Conservation (phyloP, 2,329 filamentous ascomycete genomes). For the Proliferodiscus dingleyae region DNA sequence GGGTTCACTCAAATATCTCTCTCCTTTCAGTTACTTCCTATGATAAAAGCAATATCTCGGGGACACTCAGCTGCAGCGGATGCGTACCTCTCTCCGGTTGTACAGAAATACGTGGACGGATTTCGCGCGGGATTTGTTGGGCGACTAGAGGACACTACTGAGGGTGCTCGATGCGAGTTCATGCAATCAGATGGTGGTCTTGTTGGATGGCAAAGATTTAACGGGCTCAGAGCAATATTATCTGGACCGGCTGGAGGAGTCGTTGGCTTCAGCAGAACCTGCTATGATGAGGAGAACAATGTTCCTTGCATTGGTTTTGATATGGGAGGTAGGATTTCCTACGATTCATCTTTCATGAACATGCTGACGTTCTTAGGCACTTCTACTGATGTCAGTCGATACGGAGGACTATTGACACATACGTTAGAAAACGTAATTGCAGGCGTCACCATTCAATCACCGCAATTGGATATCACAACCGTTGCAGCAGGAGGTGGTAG, state of each 20-base stretch:
- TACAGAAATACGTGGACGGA: conserved; percentile 60
- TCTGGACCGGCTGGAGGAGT: conserved; percentile 65
- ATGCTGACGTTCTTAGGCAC: conserved; percentile 43
- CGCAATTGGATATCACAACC: conserved; percentile 77
- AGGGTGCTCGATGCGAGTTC: conserved; percentile 35
- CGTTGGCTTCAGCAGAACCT: conserved; percentile 60
- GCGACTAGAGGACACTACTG: conserved; percentile 57
- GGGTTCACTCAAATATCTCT: conserved; percentile 62
- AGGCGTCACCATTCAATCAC: conserved; percentile 70
- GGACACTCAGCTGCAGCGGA: conserved; percentile 63
- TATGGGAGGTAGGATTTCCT: conserved; percentile 42
- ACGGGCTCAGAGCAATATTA: conserved; percentile 57
- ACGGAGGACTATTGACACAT: conserved; percentile 61
- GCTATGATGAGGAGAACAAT: conserved; percentile 58
- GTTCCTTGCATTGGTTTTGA: conserved; percentile 66
- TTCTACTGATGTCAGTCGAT: conserved; percentile 62
- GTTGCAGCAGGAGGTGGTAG: conserved; percentile 37
- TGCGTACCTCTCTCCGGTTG: conserved; percentile 63
- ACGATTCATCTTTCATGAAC: no score
- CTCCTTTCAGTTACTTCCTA: conserved; percentile 61
- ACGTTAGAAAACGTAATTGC: conserved; percentile 74
- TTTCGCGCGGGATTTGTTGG: conserved; percentile 57
- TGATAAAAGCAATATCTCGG: conserved; percentile 65
- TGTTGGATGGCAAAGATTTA: conserved; percentile 49
- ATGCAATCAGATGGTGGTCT: conserved; percentile 50